Conservation (phyloP, 2,329 filamentous ascomycete species). For the Ceratocystis alfenasii region DNA sequence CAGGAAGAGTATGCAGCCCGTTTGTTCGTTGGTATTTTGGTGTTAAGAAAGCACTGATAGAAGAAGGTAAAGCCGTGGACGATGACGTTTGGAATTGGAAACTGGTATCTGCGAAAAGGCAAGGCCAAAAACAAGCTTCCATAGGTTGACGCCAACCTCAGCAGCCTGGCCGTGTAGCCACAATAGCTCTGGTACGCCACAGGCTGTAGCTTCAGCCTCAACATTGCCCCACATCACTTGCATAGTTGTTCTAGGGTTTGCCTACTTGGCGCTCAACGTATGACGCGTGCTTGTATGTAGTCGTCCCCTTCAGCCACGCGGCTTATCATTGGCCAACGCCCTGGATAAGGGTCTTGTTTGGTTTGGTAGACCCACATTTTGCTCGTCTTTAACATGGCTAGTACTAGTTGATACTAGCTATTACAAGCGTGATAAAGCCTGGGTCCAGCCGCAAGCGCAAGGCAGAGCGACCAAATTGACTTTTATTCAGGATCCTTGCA, state of each 20-base stretch:
- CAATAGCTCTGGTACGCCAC: constrained; percentile 28
- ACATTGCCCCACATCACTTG: not conserved
- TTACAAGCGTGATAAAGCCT: constrained; percentile 7
- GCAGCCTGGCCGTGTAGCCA: constrained; percentile 21
- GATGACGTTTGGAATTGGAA: constrained; percentile 16
- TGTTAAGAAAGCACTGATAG: not conserved
- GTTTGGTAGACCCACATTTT: constrained; percentile 5
- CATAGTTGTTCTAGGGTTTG: not conserved
- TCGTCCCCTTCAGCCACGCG: constrained; percentile 8
- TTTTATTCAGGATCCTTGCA: not conserved
- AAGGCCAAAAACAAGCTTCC: constrained; percentile 8
- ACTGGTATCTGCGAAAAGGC: not conserved
- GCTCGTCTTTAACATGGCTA: not conserved
- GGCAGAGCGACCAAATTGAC: constrained; percentile 13
- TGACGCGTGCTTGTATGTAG: constrained; percentile 9
- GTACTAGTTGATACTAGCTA: too few relatives aligned
- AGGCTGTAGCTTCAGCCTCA: constrained; percentile 25
- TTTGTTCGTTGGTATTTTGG: not conserved
- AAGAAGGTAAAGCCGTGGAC: constrained; percentile 1
- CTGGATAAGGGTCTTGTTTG: not conserved
- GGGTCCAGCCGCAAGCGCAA: constrained; percentile 16
- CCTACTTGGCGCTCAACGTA: not conserved
- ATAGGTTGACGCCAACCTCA: constrained; percentile 22
- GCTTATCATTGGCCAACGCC: not conserved
- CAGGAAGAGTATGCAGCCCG: not conserved